Evolutionary conservation across 129 eudicot genomes (phyloP), one percentile per base, ranked within the genome.

Genomic region (Pittosporum tobira): DNA sequence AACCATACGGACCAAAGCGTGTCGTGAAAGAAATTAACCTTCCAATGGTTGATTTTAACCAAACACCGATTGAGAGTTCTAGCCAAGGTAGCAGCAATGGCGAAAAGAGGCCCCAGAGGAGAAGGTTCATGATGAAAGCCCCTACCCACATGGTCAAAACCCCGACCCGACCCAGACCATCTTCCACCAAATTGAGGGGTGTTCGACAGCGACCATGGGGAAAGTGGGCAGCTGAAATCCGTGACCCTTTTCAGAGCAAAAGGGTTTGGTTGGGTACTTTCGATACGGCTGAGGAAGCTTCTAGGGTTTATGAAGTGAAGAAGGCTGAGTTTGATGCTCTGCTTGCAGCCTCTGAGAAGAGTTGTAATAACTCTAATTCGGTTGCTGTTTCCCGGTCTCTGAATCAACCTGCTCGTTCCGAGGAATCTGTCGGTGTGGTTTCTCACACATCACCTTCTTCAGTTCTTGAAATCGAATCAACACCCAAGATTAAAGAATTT

Each of bases 141-240:
- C 42, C 68, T 0, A 58, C 70, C 16, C 38, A 53, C n/a, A n/a
- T n/a, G n/a, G n/a, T n/a, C n/a, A n/a, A n/a, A n/a, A n/a, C n/a
- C n/a, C n/a, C n/a, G 31, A 12, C 61, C 26, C 61, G 55, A 31
- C 54, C 60, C 16, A 60, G 71, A 59, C 57, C 18, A 0, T 49
- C 61, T 18, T 8, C 24, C n/a, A 26, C 66, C 0, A 80, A 73
- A 36, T 81, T 36, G 63, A 59, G 83, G 47, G 96, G 96, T 4
- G 96, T 88, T 25, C 70, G 96, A 10, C 88, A 77, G 59, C 56
- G 96, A 10, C 80, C 78, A 69, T 88, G 94, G 94, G 96, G 96
- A 0, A 88, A 88, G 65, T 88, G 94, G 94, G 96, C 96, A 0
- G 96, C 96, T 48, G 96, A 88, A 26, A 88, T 88, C n/a, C 86